Conservation (phyloP, 2,329 filamentous ascomycete genomes). For the Nemania serpens region DNA sequence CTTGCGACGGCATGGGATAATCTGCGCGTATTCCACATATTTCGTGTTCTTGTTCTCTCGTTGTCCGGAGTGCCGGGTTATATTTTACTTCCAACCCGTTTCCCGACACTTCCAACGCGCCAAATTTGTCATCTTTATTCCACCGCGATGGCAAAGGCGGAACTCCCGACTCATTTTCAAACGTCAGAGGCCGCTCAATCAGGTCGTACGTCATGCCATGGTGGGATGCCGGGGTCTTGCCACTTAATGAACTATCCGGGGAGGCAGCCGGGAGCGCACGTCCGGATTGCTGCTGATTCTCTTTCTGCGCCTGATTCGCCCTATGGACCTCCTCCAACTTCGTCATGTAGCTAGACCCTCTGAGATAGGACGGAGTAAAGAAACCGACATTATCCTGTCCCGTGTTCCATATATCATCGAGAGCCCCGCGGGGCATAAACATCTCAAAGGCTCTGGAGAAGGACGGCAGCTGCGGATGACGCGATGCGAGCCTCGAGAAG, state of each 20-base stretch:
- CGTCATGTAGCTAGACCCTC: conserved; percentile 76
- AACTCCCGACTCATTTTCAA: conserved; percentile 62
- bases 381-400: conserved; percentile 55
- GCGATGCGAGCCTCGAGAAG: conserved; percentile 33
- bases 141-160: conserved; percentile 79
- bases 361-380: conserved; percentile 85
- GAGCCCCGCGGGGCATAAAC: conserved; percentile 44
- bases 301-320: conserved; percentile 59
- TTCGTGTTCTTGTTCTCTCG: conserved; percentile 67
- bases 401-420: conserved; percentile 35
- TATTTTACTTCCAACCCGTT: conserved; percentile 76
- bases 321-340: conserved; percentile 73
- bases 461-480: conserved; percentile 46
- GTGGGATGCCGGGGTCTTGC: conserved; percentile 65
- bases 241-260: conserved; percentile 52
- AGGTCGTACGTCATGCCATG: conserved; percentile 83
- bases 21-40: conserved; percentile 83
- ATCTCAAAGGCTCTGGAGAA: conserved; percentile 60
- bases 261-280: conserved; percentile 26
- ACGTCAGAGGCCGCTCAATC: conserved; percentile 71
- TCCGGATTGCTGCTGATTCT: conserved; percentile 50
- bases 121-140: conserved; percentile 78
- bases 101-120: conserved; percentile 72
- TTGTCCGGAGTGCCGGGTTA: conserved; percentile 48
- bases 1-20: conserved; percentile 83